A percentile compares a stretch with the other conserved stretches of the same genome.
Evolutionary conservation across 257 asterid genomes (phyloP).

Genomic region (Lycium barbarum): DNA sequence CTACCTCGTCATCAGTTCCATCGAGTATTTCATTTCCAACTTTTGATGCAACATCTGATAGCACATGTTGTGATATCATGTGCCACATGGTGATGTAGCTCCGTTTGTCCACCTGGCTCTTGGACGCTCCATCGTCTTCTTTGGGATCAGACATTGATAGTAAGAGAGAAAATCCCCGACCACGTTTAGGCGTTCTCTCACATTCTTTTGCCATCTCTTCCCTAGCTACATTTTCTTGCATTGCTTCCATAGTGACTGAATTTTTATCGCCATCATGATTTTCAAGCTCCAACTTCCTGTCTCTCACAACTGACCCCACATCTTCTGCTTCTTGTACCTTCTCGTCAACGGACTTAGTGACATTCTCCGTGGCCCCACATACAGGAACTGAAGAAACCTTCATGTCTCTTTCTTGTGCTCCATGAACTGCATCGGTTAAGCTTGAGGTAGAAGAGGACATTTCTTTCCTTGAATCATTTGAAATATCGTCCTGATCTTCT

Average conservation of each 20-base stretch:
- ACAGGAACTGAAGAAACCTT: background rate
- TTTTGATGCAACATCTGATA: constrained; percentile 68
- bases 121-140: constrained; percentile 33
- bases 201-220: constrained; percentile 22
- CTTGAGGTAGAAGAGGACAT: background rate
- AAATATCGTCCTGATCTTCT: background rate
- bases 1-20: constrained; percentile 67
- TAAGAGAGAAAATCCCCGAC: constrained; percentile 26
- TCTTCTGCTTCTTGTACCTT: background rate
- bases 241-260: background rate
- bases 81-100: constrained; percentile 85
- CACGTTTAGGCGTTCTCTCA: constrained; percentile 18
- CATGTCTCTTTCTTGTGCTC: background rate
- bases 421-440: background rate
- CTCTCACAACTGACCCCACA: constrained; percentile 7
- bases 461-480: constrained; percentile 22
- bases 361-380: background rate
- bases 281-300: background rate
- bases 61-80: constrained; percentile 88
- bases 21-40: constrained; percentile 73
- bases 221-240: background rate
- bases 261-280: background rate
- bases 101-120: constrained; percentile 43
- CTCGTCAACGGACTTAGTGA: background rate
- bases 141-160: constrained; percentile 13